phyloP scores from a whole-genome alignment of 1,284 basidiomycete genomes.

The Ganoderma sinense region DNA sequence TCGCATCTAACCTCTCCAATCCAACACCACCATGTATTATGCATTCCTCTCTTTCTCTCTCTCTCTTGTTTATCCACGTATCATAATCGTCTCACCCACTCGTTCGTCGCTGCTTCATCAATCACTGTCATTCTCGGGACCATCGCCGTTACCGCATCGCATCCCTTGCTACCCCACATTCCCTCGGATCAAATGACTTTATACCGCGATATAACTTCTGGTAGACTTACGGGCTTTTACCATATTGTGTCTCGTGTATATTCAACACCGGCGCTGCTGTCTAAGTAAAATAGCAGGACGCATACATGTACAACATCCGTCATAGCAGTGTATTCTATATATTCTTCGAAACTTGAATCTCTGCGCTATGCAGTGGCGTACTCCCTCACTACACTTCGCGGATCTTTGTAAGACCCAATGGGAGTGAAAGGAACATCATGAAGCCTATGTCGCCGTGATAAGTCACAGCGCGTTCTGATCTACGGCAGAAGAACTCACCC shows the following conservation, averaged over 20 bases:
- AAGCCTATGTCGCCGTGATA: constrained; percentile 26
- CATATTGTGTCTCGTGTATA: neutral
- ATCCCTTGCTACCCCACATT: neutral
- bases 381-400: constrained; percentile 38
- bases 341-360: neutral
- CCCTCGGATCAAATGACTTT: constrained; percentile 8
- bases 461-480: neutral
- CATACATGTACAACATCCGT: constrained; percentile 6
- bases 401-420: constrained; percentile 39
- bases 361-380: constrained; percentile 10
- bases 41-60: neutral
- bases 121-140: neutral
- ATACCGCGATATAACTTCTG: constrained; percentile 14
- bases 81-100: neutral
- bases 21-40: constrained; percentile 16
- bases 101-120: constrained; percentile 6
- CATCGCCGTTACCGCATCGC: neutral
- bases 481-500: constrained; percentile 33
- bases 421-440: constrained; percentile 37
- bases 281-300: constrained; percentile 2
- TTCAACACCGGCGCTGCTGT: neutral
- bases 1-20: neutral
- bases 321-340: constrained; percentile 16
- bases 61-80: constrained; percentile 11
- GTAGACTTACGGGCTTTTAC: constrained; percentile 10